Evolutionary conservation across 441 rosid species (phyloP).

Genomic region (Pelargonium exstipulatum): DNA sequence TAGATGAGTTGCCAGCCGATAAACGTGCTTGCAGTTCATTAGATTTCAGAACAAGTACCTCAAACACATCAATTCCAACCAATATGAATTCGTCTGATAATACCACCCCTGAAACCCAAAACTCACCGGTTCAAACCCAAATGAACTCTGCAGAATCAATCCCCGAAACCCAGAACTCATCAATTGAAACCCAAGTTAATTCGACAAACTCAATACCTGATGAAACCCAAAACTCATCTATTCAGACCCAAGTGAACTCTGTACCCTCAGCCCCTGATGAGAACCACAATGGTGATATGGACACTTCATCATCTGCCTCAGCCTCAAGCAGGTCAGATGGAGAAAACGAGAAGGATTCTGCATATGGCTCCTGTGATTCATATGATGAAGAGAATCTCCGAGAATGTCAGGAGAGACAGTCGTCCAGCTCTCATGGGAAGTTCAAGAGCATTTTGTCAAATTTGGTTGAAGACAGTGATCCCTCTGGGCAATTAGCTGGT

Average conservation of each 20-base stretch:
- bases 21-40: slow-evolving; percentile 86
- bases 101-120: slow-evolving; percentile 38
- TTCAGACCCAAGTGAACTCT: not conserved
- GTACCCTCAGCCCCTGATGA: not conserved
- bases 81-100: slow-evolving; percentile 38
- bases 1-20: slow-evolving; percentile 83
- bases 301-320: slow-evolving; percentile 82
- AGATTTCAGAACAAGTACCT: slow-evolving; percentile 76
- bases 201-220: not conserved
- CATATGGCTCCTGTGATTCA: slow-evolving; percentile 79
- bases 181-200: slow-evolving; percentile 7
- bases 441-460: slow-evolving; percentile 48
- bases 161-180: slow-evolving; percentile 10
- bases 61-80: slow-evolving; percentile 58
- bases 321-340: slow-evolving; percentile 73
- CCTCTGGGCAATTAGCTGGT: slow-evolving; percentile 53
- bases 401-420: slow-evolving; percentile 55
- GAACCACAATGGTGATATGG: slow-evolving; percentile 45
- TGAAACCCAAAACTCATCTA: slow-evolving; percentile 6
- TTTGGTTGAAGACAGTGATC: slow-evolving; percentile 54
- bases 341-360: slow-evolving; percentile 69
- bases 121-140: slow-evolving; percentile 17
- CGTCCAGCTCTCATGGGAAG: slow-evolving; percentile 60
- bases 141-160: not conserved
- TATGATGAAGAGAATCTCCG: slow-evolving; percentile 53